Evolutionary conservation across 2,329 filamentous ascomycete species (phyloP), one percentile per base, ranked within the genome.

Genomic region (Fusarium subglutinans): DNA sequence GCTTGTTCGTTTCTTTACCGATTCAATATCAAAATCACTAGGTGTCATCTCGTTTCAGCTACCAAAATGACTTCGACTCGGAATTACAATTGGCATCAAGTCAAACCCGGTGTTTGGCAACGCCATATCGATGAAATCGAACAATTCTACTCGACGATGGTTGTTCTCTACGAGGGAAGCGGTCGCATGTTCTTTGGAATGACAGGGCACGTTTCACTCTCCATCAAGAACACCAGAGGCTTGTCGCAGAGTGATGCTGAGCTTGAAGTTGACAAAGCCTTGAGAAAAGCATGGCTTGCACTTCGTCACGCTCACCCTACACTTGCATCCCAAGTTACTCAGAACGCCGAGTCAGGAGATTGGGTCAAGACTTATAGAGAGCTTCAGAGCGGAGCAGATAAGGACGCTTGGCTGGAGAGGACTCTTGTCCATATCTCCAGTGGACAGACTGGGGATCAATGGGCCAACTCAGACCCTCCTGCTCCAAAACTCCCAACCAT

Each of bases 171-270:
- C 44, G 76, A 82, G 30, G 82, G 77, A 3, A 84, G 78, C 37
- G 82, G 82, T 0, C 82, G 83, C 3, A 82, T 79, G 59, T 83
- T 81, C 68, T 86, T 86, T 56, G 81, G 81, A 5, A 84, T 87
- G 9, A 84, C 84, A 0, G 83, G 82, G 0, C 81, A 82, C 24
- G 50, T 85, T 4, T 82, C 82, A 2, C 48, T 84, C 0, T 70
- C 65, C 0, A 57, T 81, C 6, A 28, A 63, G 0, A n/a, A 63
- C 0, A 45, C 69, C 5, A 17, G 60, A 3, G n/a, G 48, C 1
- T 11, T 70, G 0, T n/a, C 66, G 2, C 11, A 58, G 5, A 18
- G 26, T 5, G 51, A 77, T 0, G 67, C 73, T 14, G 63, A 72
- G 13, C 18, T 44, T 1, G 38, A 70, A 4, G 61, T 84, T 12